Base-by-base conservation (phyloP, 2,329 filamentous ascomycete genomes). In the Paracorniculantispora psalliotae region DNA sequence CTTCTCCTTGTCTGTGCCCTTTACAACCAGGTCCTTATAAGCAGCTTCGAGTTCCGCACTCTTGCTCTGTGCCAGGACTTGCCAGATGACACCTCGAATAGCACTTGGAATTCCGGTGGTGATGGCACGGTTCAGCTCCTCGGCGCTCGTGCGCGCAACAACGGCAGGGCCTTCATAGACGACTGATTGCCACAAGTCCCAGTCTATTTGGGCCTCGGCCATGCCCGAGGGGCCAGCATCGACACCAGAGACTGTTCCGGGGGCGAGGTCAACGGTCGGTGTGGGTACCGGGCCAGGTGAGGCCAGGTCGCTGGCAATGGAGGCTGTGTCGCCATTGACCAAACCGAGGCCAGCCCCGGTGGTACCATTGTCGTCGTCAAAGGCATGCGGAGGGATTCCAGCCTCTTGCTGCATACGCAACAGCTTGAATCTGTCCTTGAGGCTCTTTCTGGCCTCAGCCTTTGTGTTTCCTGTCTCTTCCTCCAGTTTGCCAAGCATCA, bases 51-150 rank as follows among this genome's bases (percentile, higher is more conserved):
- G 77, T 47, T 96, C 91, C 61, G 93, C 89, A 66, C 91, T 96
- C 73, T 96, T 96, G 76, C 92, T 97, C 69, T 96, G 91, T 3
- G 94, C 92, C 62, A 99, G 78, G 8, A 97, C 93, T 74, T 99
- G 94, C 94, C 94, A 99, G 53, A 99, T 92, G 2, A 99, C 94
- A n/a, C 94, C 96, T 60, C 94, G 87, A 62, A 99, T 96, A 3
- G 92, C 93, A 65, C 88, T 92, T 1, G 94, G 94, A 59, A 99
- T 99, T 33, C 94, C 94, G 41, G 88, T 90, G 52, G 93, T 90
- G 66, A 99, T 97, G 23, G 94, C 92, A 64, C 83, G 85, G 69
- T 93, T 96, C 59, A 99, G 78, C 71, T 97, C 92, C 67, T 96
- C 91, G 0, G 93, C 82, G 68, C 92, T 96, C 4, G 91, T 92